Percentiles rank a stretch among this genome's conserved stretches.
These are phyloP conservation scores for Nemophila menziesii DNA, from an alignment of 257 asterid genomes.

Conservation along the genomic window DNA sequence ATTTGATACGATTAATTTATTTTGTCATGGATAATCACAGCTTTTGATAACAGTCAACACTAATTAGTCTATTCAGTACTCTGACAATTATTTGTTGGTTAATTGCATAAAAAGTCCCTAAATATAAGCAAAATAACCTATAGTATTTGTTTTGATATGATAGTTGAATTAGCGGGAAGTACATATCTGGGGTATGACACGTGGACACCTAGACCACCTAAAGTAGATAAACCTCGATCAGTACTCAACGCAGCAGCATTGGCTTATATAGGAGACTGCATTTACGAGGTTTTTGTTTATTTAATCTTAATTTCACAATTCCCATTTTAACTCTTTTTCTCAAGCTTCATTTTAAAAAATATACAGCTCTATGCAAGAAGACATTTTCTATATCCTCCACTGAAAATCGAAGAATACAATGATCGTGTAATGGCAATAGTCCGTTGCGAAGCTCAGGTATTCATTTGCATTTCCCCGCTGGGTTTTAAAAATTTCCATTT, in stretches of 20 bases:
- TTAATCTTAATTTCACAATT: not conserved
- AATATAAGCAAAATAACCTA: too few relatives aligned
- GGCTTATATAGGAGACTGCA: slow-evolving; percentile 89
- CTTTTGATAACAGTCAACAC: too few relatives aligned
- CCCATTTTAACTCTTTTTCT: not conserved
- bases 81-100: too few relatives aligned
- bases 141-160: not conserved
- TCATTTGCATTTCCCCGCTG: slow-evolving; percentile 14
- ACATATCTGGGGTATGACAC: slow-evolving; percentile 70
- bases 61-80: too few relatives aligned
- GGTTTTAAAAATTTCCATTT: not conserved
- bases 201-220: slow-evolving; percentile 75
- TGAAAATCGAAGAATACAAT: slow-evolving; percentile 68
- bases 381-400: slow-evolving; percentile 79
- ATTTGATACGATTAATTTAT: too few relatives aligned
- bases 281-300: slow-evolving; percentile 51
- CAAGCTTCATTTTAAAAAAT: slow-evolving; percentile 15
- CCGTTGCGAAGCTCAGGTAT: slow-evolving; percentile 88
- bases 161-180: slow-evolving; percentile 17
- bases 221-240: slow-evolving; percentile 82
- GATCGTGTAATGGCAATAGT: slow-evolving; percentile 92
- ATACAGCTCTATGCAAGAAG: slow-evolving; percentile 89
- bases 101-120: too few relatives aligned
- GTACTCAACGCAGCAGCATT: slow-evolving; percentile 72
- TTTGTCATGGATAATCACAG: too few relatives aligned